Conservation (phyloP, 176 grass and related monocot genomes). For the Lolium multiflorum region DNA sequence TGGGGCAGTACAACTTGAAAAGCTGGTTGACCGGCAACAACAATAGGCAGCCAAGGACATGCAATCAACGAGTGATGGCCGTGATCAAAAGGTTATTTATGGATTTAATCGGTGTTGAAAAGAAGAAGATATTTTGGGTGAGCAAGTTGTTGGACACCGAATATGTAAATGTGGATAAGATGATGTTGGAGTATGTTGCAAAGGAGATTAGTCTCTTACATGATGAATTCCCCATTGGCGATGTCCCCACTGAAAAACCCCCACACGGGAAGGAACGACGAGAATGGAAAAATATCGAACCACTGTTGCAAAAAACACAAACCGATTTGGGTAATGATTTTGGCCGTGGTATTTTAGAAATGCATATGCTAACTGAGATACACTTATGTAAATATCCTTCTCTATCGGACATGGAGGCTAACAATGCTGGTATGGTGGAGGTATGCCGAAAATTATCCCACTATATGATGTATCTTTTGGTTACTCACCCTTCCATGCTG, state of each 20-base stretch:
- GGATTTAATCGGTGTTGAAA: not conserved
- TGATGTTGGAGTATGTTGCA: not conserved
- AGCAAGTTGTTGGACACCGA: not conserved
- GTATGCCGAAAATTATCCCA: not conserved
- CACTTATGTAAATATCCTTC: not conserved
- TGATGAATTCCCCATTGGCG: not conserved
- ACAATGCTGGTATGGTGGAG: not conserved
- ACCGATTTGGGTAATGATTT: not conserved
- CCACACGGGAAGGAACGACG: no score
- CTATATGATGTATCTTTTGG: constrained; percentile 11
- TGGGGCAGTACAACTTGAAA: not conserved
- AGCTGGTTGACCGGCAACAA: not conserved
- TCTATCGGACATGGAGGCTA: not conserved
- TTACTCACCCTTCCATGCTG: not conserved
- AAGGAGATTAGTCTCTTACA: not conserved
- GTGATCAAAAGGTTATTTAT: not conserved
- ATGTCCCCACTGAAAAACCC: no score
- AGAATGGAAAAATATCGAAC: not conserved
- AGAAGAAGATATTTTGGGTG: not conserved
- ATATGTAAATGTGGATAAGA: not conserved
- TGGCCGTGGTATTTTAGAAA: no score
- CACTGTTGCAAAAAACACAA: not conserved
- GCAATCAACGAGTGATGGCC: not conserved
- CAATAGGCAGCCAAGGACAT: not conserved
- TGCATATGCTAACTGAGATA: not conserved